These are phyloP conservation scores for Solanum etuberosum DNA, from an alignment of 257 asterid species.

Conservation along the genomic window DNA sequence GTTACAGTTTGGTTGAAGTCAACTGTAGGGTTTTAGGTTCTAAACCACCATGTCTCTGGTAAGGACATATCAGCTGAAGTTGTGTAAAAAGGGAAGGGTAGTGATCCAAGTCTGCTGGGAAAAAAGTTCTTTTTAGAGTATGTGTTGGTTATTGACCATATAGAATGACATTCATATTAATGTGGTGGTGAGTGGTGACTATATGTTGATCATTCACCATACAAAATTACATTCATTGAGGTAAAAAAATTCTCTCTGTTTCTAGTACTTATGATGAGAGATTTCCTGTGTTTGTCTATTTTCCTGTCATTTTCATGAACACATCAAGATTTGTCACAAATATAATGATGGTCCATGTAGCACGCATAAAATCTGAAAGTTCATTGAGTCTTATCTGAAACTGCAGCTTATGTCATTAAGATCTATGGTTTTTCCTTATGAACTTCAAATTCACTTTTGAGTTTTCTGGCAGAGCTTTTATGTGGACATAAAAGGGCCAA, in stretches of 20 bases:
- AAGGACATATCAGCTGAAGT: not conserved
- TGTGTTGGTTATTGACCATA: not conserved
- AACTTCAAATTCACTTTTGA: not conserved
- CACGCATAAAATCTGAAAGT: not conserved
- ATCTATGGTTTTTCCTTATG: not conserved
- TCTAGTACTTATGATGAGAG: not conserved
- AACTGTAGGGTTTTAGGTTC: not conserved
- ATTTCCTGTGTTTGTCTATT: not conserved
- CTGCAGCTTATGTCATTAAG: not conserved
- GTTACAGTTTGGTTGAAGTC: not conserved
- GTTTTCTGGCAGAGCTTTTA: slow-evolving; percentile 50
- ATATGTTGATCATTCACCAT: not conserved
- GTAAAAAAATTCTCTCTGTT: not conserved
- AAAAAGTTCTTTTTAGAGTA: not conserved
- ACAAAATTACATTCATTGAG: not conserved
- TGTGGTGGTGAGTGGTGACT: not conserved
- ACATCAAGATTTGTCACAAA: not conserved
- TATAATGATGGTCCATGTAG: not conserved
- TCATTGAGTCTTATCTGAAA: not conserved
- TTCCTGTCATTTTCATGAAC: not conserved
- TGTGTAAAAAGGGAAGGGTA: not conserved
- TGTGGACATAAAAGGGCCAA: slow-evolving; percentile 87
- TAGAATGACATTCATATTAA: not conserved
- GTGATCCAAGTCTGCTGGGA: not conserved
- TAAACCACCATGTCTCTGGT: not conserved